Evolutionary conservation across 1,284 basidiomycete species (phyloP), one percentile per base, ranked within the genome.

Genomic region (Crucibulum parvulum): DNA sequence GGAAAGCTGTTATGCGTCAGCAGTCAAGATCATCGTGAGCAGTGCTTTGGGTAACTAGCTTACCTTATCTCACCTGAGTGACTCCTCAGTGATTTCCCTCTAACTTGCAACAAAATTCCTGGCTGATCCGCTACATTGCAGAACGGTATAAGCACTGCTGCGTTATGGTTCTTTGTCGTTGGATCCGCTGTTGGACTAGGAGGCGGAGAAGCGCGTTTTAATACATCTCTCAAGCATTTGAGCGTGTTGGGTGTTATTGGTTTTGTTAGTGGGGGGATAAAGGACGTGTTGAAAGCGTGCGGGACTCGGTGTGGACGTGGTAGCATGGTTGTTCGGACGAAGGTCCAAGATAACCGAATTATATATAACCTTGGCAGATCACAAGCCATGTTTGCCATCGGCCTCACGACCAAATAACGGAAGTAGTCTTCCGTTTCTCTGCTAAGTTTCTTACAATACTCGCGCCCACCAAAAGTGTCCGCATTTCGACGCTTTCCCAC

Each of bases 41-140:
- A 54, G 37, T 54, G 34, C 4, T 46, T 18, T 36, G 34, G 13
- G 18, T 13, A 11, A 53, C 10, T 35, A 37, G 53, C 84, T 64
- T 69, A 91, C 92, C 92, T 91, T 38, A 93, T 87, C 80, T 93
- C 91, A n/a, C 92, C 91, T 0, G 89, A 87, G 75, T 93, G 92
- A 39, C 80, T 83, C 64, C 91, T 81, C 58, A 93, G 73, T 59
- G 78, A 70, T 56, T 84, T 83, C n/a, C 87, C 89, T 62, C 92
- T 81, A 36, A 94, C 84, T 70, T 93, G 87, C 16, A 93, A 81
- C 41, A 93, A 72, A 16, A 94, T 82, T 7, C 91, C 88, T 0
- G 92, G 88, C 15, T 75, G 75, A 51, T 81, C 79, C 41, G 83
- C 76, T 13, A 93, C 86, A 67, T 93, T 93, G 72, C 90, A 91